Base-by-base conservation (phyloP, 305 asterid species). In the Fraxinus latifolia region DNA sequence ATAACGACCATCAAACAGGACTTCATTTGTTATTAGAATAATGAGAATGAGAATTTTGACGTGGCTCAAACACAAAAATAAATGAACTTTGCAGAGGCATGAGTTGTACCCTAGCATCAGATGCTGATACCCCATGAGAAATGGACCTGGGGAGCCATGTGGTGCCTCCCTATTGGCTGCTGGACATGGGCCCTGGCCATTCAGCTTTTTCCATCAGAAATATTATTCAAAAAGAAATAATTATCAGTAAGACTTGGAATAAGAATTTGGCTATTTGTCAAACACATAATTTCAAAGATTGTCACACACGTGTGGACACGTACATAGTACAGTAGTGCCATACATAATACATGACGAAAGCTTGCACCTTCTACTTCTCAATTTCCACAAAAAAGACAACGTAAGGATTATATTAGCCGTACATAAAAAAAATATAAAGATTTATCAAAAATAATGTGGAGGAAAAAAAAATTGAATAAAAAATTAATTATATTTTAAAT, bases 341-440 rank as follows among this genome's bases (percentile, higher is more conserved):
- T 55, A n/a, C 4, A n/a, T 55, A 1, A 68, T 47, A 44, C 42
- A 77, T 29, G 86, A 80, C 85, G 73, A 82, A 86, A 83, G 83
- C 80, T 65, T 79, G 12, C 71, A 77, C 83, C n/a, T 82, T 72
- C 65, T 79, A 7, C 42, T 7, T 36, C 42, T 36, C 42, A 36
- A 36, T 36, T 36, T 7, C 42, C 42, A 36, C 39, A 5, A 5
- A 36, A 36, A 34, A 36, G 7, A 36, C 87, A 83, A 36, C 7
- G 11, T 0, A 6, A 34, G 37, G 5, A 33, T 33, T 33, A 33
- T 33, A 5, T 33, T 33, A 33, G 1, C 5, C 0, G 5, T 4
- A 4, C 39, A 0, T 34, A 5, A 34, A 7, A 5, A 34, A 34
- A 29, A 5, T 34, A 36, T 36, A 36, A 36, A 36, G 42, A 36